Percentiles rank a stretch among this genome's conserved stretches.
Conservation (phyloP, 805 yeast species). For the Kockiozyma suomiensis region DNA sequence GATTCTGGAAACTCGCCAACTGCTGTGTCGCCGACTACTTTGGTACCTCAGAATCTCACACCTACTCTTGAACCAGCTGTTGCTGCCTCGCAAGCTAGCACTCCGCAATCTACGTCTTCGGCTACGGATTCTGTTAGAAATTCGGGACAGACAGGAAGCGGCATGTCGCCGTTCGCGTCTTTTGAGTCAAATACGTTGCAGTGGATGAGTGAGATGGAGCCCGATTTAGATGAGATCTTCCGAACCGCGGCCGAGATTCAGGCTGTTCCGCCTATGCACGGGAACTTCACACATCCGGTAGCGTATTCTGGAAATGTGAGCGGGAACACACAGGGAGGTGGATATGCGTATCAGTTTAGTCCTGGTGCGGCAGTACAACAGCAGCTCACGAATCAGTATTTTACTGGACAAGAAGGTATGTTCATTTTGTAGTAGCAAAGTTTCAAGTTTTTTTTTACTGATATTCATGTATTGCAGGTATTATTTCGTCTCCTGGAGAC, state of each 20-base stretch:
- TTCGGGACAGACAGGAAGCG: slow-evolving; percentile 9
- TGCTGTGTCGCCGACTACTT: slow-evolving; percentile 16
- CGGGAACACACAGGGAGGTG: slow-evolving; percentile 34
- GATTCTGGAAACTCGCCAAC: slow-evolving; percentile 6
- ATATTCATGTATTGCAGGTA: background rate
- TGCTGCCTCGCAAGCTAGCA: slow-evolving; percentile 22
- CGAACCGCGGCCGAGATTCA: slow-evolving; percentile 35
- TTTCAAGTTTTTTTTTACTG: background rate
- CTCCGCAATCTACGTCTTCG: slow-evolving; percentile 27
- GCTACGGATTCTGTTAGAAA: slow-evolving; percentile 14
- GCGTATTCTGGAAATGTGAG: slow-evolving; percentile 34
- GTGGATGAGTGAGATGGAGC: slow-evolving; percentile 37
- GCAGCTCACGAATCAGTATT: slow-evolving; percentile 14
- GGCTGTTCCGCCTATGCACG: slow-evolving; percentile 33
- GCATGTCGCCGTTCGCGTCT: slow-evolving; percentile 34
- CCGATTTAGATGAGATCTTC: slow-evolving; percentile 36
- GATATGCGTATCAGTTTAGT: slow-evolving; percentile 34
- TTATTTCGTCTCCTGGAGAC: slow-evolving; percentile 14
- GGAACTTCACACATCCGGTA: slow-evolving; percentile 32
- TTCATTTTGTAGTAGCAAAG: background rate
- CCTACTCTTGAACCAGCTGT: background rate
- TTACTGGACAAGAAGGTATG: slow-evolving; percentile 3
- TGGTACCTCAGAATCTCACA: slow-evolving; percentile 4
- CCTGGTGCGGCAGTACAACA: slow-evolving; percentile 30
- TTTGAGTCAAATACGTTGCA: slow-evolving; percentile 34